Evolutionary conservation across 257 asterid genomes (phyloP), one percentile per base, ranked within the genome.

Genomic region (Lavandula angustifolia): DNA sequence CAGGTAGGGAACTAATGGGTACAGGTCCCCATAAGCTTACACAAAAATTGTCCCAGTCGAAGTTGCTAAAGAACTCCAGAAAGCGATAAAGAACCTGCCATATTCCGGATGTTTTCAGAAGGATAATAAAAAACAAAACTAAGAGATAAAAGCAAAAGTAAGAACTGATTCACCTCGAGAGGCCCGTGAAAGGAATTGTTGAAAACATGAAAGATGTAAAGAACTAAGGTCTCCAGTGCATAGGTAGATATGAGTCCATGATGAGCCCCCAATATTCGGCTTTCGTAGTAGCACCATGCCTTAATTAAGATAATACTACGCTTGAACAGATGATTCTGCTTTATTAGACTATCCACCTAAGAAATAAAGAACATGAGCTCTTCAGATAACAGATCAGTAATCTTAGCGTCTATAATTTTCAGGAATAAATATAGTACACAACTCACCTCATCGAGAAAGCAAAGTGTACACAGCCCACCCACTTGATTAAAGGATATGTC

Each of bases 1-100:
- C 90, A 3, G 99, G 99, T 64, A 94, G 88, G 71, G 92, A 80
- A 76, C 80, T 81, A 63, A 94, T 87, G 57, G 95, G 91, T 54
- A 94, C 99, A 72, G 99, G 99, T 59, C 99, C 99, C 97, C 97
- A 86, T 72, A 94, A 83, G 87, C 99, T 94, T 54, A 94, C 92
- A 81, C 99, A 94, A 71, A 86, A 90, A 55, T 78, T 84, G 65
- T 90, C 96, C 99, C 99, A 94, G 80, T 94, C 96, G 43, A 94
- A 94, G 82, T 86, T 86, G 87, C 99, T 89, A 83, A 94, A 94
- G 84, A 94, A 94, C 82, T 90, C 99, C 84, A 94, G 80, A 79
- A 94, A 94, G n/a, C 96, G 96, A 79, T 84, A 94, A 56, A 94
- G 97, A 74, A 94, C 99, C 99, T 94, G 86, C 72, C 70, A 49